A percentile compares a stretch with the other conserved stretches of the same genome.
These are phyloP conservation scores for Jaltomata sinuosa DNA, from an alignment of 257 asterid genomes.

Conservation along the genomic window DNA sequence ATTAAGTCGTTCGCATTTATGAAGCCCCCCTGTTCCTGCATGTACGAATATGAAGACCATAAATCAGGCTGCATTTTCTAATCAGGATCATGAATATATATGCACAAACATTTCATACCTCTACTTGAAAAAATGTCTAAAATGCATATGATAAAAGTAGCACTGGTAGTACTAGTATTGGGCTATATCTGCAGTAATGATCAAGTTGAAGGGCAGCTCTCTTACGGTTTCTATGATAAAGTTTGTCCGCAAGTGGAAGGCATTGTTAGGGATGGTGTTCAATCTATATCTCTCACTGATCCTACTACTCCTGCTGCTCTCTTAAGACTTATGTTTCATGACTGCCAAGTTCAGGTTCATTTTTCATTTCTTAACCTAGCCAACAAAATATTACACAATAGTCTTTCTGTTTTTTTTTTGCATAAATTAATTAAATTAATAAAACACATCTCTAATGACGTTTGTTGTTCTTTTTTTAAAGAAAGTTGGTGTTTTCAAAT, in stretches of 20 bases:
- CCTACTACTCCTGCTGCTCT: slow-evolving; percentile 42
- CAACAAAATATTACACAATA: too few relatives aligned
- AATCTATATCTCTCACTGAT: slow-evolving; percentile 21
- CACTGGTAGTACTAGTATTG: neutral
- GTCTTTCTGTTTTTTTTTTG: too few relatives aligned
- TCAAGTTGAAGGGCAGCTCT: slow-evolving; percentile 1
- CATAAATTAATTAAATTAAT: too few relatives aligned
- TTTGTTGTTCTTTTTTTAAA: too few relatives aligned
- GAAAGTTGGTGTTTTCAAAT: neutral
- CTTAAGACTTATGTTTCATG: slow-evolving; percentile 56
- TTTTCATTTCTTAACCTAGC: neutral
- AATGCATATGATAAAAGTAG: neutral
- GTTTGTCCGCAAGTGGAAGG: slow-evolving; percentile 35
- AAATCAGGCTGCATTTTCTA: neutral
- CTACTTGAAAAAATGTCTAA: neutral
- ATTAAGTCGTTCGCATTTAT: neutral
- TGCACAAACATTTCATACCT: neutral
- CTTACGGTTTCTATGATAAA: slow-evolving; percentile 16
- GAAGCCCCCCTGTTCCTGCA: neutral
- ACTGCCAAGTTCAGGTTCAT: slow-evolving; percentile 57
- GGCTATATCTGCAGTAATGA: neutral
- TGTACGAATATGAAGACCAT: neutral
- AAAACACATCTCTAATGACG: neutral
- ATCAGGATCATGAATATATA: neutral
- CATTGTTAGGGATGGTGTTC: slow-evolving; percentile 24